phyloP scores from a whole-genome alignment of 257 asterid genomes.

The Solanum lycopersicoides region DNA sequence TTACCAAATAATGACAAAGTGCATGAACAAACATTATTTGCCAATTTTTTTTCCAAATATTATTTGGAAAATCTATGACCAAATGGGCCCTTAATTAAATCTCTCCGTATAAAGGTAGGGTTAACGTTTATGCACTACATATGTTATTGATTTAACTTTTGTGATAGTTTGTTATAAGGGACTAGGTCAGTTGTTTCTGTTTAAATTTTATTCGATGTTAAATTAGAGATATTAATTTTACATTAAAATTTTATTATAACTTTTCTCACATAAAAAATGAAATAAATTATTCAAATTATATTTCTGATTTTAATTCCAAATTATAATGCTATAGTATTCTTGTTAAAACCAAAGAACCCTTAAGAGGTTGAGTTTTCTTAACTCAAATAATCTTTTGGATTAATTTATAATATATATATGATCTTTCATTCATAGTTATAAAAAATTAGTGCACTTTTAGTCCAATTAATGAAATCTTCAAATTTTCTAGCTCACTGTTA shows the following conservation, averaged over 20 bases:
- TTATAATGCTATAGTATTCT: neutral
- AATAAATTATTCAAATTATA: too few relatives aligned
- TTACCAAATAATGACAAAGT: too few relatives aligned
- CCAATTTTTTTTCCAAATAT: too few relatives aligned
- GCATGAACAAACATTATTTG: too few relatives aligned
- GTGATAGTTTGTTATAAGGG: fast-evolving
- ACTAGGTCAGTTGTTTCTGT: neutral
- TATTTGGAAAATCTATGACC: too few relatives aligned
- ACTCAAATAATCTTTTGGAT: too few relatives aligned
- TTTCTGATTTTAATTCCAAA: neutral
- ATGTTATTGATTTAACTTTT: neutral
- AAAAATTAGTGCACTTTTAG: neutral
- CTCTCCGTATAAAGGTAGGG: neutral
- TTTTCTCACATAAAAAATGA: too few relatives aligned
- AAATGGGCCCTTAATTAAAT: too few relatives aligned
- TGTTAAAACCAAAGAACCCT: neutral
- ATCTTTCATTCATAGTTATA: neutral
- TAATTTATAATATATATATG: too few relatives aligned
- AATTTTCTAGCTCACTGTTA: too few relatives aligned
- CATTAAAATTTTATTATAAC: too few relatives aligned
- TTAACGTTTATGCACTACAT: neutral
- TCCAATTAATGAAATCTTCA: neutral
- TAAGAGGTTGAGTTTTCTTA: neutral
- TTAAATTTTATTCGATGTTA: neutral
- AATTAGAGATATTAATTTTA: neutral